Conservation (phyloP, 495 filamentous ascomycete species). For the Penicillium pancosmium region DNA sequence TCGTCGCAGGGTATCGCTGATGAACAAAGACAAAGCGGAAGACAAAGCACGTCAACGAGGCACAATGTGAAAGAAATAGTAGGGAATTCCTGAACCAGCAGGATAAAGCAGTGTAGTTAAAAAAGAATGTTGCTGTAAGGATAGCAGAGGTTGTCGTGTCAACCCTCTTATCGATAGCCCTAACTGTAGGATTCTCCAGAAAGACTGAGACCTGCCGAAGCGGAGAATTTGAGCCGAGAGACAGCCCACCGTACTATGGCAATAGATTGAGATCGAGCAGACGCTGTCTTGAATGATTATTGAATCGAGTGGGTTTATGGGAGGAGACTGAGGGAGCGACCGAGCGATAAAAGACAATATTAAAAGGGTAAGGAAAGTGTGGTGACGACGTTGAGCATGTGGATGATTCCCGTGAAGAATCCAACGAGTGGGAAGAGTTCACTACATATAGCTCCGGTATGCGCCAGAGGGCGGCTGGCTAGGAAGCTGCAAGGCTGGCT, state of each 20-base stretch:
- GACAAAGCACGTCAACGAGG: conserved; percentile 6
- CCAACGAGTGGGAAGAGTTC: conserved; percentile 25
- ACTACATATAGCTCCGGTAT: conserved; percentile 40
- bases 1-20: conserved; percentile 2
- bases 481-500: conserved; percentile 25
- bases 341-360: conserved; percentile 4
- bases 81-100: conserved; percentile 29
- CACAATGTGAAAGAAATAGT: not conserved
- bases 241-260: conserved; percentile 25
- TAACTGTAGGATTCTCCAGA: conserved; percentile 27
- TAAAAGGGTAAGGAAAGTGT: conserved; percentile 24
- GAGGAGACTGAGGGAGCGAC: conserved; percentile 7
- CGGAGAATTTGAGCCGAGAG: conserved; percentile 28
- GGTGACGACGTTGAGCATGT: conserved; percentile 39
- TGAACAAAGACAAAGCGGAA: conserved; percentile 11
- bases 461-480: conserved; percentile 26
- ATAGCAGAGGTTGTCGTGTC: conserved; percentile 52
- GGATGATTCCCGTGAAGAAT: conserved; percentile 46
- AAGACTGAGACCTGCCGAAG: conserved; percentile 34
- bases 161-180: conserved; percentile 46
- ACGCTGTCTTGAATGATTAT: conserved; percentile 12
- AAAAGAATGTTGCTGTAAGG: conserved; percentile 47
- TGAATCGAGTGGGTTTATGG: conserved; percentile 7
- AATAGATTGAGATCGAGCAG: conserved; percentile 23
- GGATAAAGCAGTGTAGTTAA: conserved; percentile 22